Evolutionary conservation across 1,284 basidiomycete species (phyloP).

Genomic region (Moesziomyces sp.): DNA sequence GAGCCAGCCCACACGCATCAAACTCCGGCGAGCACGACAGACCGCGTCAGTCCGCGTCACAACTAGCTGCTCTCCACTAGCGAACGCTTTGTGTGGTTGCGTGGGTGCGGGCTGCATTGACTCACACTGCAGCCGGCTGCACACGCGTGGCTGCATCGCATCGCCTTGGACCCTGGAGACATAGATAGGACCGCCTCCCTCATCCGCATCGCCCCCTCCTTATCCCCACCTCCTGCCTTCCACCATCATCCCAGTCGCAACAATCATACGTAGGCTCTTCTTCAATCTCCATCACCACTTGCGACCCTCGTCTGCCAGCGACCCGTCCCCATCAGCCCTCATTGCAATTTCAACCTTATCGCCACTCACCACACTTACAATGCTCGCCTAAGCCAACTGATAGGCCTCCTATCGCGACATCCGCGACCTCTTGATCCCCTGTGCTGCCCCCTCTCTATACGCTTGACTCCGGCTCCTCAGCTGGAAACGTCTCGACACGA

Average conservation of each 20-base stretch:
- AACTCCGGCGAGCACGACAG: neutral
- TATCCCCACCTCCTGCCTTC: neutral
- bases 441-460: constrained; percentile 6
- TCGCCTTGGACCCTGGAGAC: neutral
- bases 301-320: neutral
- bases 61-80: neutral
- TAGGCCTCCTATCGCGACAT: constrained; percentile 10
- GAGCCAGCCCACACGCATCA: neutral
- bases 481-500: constrained; percentile 9
- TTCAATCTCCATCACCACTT: neutral
- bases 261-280: neutral
- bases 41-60: neutral
- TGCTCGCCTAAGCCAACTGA: constrained; percentile 25
- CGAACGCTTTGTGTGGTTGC: neutral
- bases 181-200: neutral
- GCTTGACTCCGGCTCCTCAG: constrained; percentile 15
- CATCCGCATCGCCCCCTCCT: neutral
- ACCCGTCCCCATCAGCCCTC: neutral
- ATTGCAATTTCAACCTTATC: neutral
- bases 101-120: neutral
- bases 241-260: neutral
- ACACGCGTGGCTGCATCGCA: neutral
- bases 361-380: constrained; percentile 4
- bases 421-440: too few relatives aligned
- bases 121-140: neutral